Percentiles rank a stretch among this genome's conserved stretches.
These are phyloP conservation scores for Yamadazyma dendronema DNA, from an alignment of 1,139 yeast species.

Conservation along the genomic window DNA sequence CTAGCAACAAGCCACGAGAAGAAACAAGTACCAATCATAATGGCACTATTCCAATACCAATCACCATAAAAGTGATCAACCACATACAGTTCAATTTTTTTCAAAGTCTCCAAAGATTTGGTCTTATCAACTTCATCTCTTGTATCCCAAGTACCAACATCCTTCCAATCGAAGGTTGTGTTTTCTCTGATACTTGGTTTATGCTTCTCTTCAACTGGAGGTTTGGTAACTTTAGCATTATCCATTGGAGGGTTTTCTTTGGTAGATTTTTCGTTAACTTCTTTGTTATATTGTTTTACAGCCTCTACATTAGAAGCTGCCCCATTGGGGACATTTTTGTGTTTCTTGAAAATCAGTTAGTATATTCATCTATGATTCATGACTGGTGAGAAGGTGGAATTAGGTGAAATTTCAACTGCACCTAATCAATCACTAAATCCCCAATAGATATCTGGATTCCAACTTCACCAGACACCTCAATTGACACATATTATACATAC, in stretches of 20 bases:
- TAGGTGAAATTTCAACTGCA: neutral
- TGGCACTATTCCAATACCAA: conserved; percentile 65
- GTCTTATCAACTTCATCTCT: conserved; percentile 24
- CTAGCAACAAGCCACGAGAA: conserved; percentile 64
- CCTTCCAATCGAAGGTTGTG: conserved; percentile 41
- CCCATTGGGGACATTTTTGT: conserved; percentile 15
- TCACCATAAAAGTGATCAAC: conserved; percentile 69
- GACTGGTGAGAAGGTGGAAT: neutral
- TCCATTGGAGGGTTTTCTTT: conserved; percentile 22
- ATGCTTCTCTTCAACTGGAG: conserved; percentile 10
- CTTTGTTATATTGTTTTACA: conserved; percentile 30
- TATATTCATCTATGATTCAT: neutral
- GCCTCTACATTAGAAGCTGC: conserved; percentile 26
- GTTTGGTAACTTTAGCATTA: conserved; percentile 16
- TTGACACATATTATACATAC: conserved; percentile 8
- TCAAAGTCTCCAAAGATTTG: conserved; percentile 23
- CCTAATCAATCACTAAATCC: neutral
- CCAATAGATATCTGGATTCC: neutral
- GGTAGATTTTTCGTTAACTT: conserved; percentile 14
- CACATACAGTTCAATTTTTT: conserved; percentile 54
- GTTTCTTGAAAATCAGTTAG: conserved; percentile 2
- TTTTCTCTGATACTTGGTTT: conserved; percentile 27
- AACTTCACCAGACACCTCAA: neutral
- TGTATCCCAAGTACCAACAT: conserved; percentile 42
- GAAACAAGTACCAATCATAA: conserved; percentile 68